These are phyloP conservation scores for Suillus variegatus DNA, from an alignment of 768 basidiomycete genomes.

Conservation along the genomic window DNA sequence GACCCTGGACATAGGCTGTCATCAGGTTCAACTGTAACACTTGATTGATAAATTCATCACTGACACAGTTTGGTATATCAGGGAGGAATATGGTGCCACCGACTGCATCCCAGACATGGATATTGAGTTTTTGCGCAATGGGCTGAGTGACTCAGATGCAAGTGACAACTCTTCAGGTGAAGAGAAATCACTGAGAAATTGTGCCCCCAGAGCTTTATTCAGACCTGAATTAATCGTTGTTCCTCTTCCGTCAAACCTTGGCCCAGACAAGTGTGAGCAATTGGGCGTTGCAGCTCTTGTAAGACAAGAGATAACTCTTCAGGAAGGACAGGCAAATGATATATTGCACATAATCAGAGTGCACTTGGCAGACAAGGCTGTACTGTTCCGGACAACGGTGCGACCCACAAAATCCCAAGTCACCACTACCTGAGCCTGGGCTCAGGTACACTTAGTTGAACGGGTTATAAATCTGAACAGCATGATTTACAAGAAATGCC, in stretches of 20 bases:
- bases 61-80: too few species aligned
- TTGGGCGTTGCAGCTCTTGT: neutral
- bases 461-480: neutral
- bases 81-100: too few species aligned
- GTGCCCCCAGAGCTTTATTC: neutral
- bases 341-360: slow-evolving; percentile 10
- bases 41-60: too few species aligned
- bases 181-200: too few species aligned
- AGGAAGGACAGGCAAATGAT: neutral
- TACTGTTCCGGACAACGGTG: neutral
- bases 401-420: neutral
- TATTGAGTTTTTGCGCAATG: too few species aligned
- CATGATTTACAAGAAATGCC: neutral
- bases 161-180: too few species aligned
- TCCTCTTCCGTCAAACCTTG: neutral
- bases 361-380: slow-evolving; percentile 12
- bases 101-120: too few species aligned
- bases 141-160: too few species aligned
- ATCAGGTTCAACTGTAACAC: too few species aligned
- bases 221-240: neutral
- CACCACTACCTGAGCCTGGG: neutral
- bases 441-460: neutral
- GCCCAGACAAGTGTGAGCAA: neutral
- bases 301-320: neutral
- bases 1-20: too few species aligned